Base-by-base conservation (phyloP, 768 basidiomycete genomes). In the Lyophyllum decastes region DNA sequence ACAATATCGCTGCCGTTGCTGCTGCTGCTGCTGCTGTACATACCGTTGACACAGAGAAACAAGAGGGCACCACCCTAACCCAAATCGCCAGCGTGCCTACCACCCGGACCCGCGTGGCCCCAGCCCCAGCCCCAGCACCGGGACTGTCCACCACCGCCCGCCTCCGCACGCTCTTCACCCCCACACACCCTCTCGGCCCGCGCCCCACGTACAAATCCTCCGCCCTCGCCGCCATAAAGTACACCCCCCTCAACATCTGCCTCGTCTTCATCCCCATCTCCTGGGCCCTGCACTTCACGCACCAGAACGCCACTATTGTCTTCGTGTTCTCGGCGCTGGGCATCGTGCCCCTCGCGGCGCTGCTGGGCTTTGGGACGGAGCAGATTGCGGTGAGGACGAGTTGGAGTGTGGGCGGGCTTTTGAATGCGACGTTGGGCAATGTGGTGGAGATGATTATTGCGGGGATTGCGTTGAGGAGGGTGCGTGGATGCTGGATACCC, bases 381-480 rank as follows among this genome's bases (percentile, higher is more conserved):
- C 78, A 82, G 64, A 78, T 82, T 24, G 80, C 81, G 0, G 59
- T 81, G n/a, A 73, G 77, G 52, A 79, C 79, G 26, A 77, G 72
- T 40, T 77, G 80, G 58, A 80, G 80, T 35, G 69, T 83, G 16
- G 82, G 82, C 52, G 83, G 82, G 47, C 65, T 85, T 16, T 66
- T 84, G 50, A 83, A 85, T 56, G 83, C 82, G 4, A 81, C 80
- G 0, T 68, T 83, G 27, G 82, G 82, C 16, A 82, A 83, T 60
- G 71, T 81, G 19, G 77, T 82, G 46, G 81, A 83, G 64, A 71
- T 84, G 71, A 81, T 83, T 57, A 79, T 83, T 38, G 71, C 76
- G 59, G 81, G 74, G 49, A 76, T 78, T 35, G 77, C 77, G 5
- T 67, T 79, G 48, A 69, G 71, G 49, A 61, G 70, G 66, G 75